These are phyloP conservation scores for Rhodosporidiobolus sp. DNA, from an alignment of 768 basidiomycete species.

Conservation along the genomic window DNA sequence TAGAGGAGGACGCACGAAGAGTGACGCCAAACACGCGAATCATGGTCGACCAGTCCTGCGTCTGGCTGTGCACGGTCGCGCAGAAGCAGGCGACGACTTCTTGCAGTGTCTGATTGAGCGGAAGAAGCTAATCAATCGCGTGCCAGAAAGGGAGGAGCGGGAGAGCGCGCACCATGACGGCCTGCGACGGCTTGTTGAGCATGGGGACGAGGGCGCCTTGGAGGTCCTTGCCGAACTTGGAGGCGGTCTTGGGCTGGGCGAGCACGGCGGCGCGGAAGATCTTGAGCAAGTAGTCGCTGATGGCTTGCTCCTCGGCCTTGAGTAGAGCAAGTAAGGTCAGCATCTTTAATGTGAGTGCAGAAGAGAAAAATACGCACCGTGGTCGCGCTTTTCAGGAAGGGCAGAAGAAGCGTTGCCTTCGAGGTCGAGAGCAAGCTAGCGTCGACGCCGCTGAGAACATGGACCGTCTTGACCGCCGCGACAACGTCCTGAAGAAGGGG, in stretches of 20 bases:
- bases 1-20: constrained; percentile 5
- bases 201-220: constrained; percentile 79
- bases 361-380: constrained; percentile 57
- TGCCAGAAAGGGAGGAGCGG: neutral
- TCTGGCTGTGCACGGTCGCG: constrained; percentile 74
- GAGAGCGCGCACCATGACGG: constrained; percentile 8
- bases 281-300: constrained; percentile 79
- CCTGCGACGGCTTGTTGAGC: constrained; percentile 66
- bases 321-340: neutral
- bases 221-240: constrained; percentile 81
- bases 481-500: constrained; percentile 46
- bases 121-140: neutral
- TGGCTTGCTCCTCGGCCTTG: constrained; percentile 76
- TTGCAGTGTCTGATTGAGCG: constrained; percentile 67
- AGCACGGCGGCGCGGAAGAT: constrained; percentile 83
- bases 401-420: constrained; percentile 79
- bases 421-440: constrained; percentile 76
- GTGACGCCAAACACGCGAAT: constrained; percentile 61
- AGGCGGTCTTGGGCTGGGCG: constrained; percentile 67
- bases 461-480: constrained; percentile 79
- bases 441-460: constrained; percentile 75
- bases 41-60: constrained; percentile 76
- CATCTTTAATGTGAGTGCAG: too few species aligned
- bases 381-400: constrained; percentile 79
- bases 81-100: constrained; percentile 92